Conservation (phyloP, 2,329 filamentous ascomycete genomes). For the Paramyrothecium sp. region DNA sequence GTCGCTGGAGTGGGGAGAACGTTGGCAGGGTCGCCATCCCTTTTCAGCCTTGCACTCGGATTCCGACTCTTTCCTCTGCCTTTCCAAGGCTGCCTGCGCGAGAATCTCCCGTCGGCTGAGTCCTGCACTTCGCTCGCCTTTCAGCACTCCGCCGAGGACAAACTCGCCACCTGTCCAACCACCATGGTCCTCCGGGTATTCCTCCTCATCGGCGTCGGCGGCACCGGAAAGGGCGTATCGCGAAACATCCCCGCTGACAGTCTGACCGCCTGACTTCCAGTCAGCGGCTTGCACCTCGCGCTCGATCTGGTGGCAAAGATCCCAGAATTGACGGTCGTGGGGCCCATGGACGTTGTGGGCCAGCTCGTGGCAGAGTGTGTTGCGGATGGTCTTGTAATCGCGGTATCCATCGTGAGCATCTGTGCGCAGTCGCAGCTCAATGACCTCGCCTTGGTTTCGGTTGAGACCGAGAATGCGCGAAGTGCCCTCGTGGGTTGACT, state of each 20-base stretch:
- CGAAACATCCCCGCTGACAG: slow-evolving; percentile 60
- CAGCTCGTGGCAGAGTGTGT: slow-evolving; percentile 92
- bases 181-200: slow-evolving; percentile 63
- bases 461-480: slow-evolving; percentile 83
- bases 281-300: slow-evolving; percentile 78
- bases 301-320: slow-evolving; percentile 83
- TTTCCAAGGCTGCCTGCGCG: slow-evolving; percentile 47
- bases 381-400: slow-evolving; percentile 87
- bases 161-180: slow-evolving; percentile 80
- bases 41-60: slow-evolving; percentile 30
- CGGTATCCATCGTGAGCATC: slow-evolving; percentile 93
- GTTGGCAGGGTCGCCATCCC: slow-evolving; percentile 24
- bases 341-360: slow-evolving; percentile 86
- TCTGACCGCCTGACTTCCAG: slow-evolving; percentile 70
- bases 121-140: slow-evolving; percentile 33
- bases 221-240: slow-evolving; percentile 52
- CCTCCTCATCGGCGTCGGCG: slow-evolving; percentile 46
- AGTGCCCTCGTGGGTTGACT: slow-evolving; percentile 66
- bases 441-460: slow-evolving; percentile 81
- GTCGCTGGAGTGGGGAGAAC: neutral
- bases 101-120: slow-evolving; percentile 72
- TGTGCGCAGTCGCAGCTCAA: slow-evolving; percentile 86
- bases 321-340: slow-evolving; percentile 88
- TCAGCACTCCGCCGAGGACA: slow-evolving; percentile 60
- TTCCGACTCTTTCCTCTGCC: slow-evolving; percentile 30